Percentiles rank a stretch among this genome's conserved stretches.
phyloP scores from a whole-genome alignment of 805 yeast genomes.

The Isabelozyma heimii region DNA sequence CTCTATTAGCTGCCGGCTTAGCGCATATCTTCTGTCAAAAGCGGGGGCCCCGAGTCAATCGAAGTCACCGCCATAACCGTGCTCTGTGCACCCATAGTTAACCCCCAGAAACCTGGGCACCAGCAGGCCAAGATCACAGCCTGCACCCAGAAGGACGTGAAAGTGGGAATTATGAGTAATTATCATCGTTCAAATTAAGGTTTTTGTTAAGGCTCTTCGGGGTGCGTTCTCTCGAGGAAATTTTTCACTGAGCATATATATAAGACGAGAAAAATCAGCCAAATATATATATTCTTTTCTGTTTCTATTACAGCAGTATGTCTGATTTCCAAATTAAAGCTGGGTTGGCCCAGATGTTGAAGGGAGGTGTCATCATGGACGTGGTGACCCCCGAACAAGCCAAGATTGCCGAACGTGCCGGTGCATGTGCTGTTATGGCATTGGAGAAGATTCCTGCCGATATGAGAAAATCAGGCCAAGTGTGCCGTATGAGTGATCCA shows the following conservation, averaged over 20 bases:
- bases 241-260: not conserved
- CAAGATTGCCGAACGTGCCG: constrained; percentile 73
- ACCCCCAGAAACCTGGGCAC: not conserved
- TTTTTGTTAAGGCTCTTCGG: not conserved
- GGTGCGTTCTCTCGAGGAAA: not conserved
- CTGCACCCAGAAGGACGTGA: not conserved
- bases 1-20: not conserved
- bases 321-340: constrained; percentile 57
- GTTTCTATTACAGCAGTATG: constrained; percentile 9
- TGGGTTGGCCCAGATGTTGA: constrained; percentile 83
- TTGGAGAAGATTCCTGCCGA: constrained; percentile 83
- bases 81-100: not conserved
- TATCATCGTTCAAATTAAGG: not conserved
- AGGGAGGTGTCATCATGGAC: constrained; percentile 74
- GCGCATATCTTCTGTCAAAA: not conserved
- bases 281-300: not conserved
- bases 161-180: not conserved
- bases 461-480: constrained; percentile 77
- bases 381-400: constrained; percentile 83
- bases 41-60: not conserved
- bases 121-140: too few species aligned
- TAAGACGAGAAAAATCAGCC: not conserved
- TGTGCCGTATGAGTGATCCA: constrained; percentile 85
- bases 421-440: constrained; percentile 91
- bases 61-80: not conserved